These are phyloP conservation scores for Globisporangium cystogenes DNA, from an alignment of 352 stramenopile species.

Conservation along the genomic window DNA sequence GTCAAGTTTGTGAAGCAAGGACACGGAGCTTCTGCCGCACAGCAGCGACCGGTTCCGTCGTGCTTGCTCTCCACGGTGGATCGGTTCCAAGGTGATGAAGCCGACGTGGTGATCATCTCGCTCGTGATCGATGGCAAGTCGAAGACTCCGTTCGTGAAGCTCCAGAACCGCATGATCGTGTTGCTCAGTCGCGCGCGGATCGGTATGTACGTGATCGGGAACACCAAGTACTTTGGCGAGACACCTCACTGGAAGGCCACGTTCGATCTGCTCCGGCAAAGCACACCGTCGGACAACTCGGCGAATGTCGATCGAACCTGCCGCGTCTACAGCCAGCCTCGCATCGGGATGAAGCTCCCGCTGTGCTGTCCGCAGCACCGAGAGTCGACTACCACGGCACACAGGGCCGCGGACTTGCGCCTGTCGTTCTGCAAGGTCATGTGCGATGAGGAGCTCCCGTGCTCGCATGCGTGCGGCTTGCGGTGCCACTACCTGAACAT, in stretches of 20 bases:
- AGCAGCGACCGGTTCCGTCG: slow-evolving; percentile 21
- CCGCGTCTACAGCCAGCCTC: slow-evolving; percentile 28
- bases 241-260: slow-evolving; percentile 75
- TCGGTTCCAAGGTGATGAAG: slow-evolving; percentile 88
- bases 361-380: slow-evolving; percentile 80
- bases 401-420: slow-evolving; percentile 35
- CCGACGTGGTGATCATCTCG: slow-evolving; percentile 83
- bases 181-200: slow-evolving; percentile 79
- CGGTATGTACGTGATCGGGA: slow-evolving; percentile 83
- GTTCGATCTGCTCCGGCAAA: slow-evolving; percentile 42
- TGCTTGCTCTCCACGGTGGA: slow-evolving; percentile 83
- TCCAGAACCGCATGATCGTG: slow-evolving; percentile 89
- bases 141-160: slow-evolving; percentile 82
- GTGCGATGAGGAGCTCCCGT: slow-evolving; percentile 51
- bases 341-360: slow-evolving; percentile 52
- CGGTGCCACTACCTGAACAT: slow-evolving; percentile 67
- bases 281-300: slow-evolving; percentile 34
- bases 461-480: slow-evolving; percentile 59
- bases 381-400: slow-evolving; percentile 23
- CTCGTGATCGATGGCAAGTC: slow-evolving; percentile 88
- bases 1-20: slow-evolving; percentile 15
- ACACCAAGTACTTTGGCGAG: slow-evolving; percentile 76
- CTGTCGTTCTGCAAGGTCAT: slow-evolving; percentile 74
- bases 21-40: slow-evolving; percentile 15
- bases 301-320: slow-evolving; percentile 15